A percentile compares a stretch with the other conserved stretches of the same genome.
These are phyloP conservation scores for Phytophthora citricola DNA, from an alignment of 352 stramenopile genomes.

Conservation along the genomic window DNA sequence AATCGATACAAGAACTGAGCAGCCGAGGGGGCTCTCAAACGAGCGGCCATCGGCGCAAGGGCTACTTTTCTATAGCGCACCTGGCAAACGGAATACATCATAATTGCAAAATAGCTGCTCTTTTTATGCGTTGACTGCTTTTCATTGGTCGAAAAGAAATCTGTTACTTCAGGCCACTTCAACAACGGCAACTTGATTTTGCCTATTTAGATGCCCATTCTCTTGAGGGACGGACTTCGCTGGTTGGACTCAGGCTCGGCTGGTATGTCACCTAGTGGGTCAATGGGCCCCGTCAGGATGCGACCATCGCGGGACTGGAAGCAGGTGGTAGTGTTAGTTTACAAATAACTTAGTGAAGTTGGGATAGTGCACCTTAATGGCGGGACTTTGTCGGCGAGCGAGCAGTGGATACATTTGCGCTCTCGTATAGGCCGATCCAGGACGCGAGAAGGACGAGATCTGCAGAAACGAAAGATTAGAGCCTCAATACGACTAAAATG, in stretches of 20 bases:
- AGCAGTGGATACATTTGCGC: constrained; percentile 66
- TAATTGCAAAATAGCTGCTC: not conserved
- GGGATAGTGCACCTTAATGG: constrained; percentile 47
- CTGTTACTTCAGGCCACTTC: constrained; percentile 21
- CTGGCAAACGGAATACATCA: not conserved
- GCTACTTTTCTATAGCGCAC: constrained; percentile 27
- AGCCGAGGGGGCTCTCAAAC: constrained; percentile 17
- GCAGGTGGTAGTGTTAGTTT: not conserved
- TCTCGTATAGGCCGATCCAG: constrained; percentile 73
- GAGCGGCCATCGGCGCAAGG: constrained; percentile 15
- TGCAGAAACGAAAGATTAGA: constrained; percentile 14
- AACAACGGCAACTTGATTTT: constrained; percentile 8
- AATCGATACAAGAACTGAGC: constrained; percentile 41
- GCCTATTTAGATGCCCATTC: constrained; percentile 51
- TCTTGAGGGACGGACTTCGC: constrained; percentile 59
- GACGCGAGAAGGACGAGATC: constrained; percentile 80
- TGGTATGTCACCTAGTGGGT: constrained; percentile 62
- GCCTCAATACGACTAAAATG: not conserved
- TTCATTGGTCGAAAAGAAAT: constrained; percentile 25
- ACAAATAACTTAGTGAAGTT: not conserved
- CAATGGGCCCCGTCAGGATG: constrained; percentile 50
- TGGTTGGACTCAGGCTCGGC: constrained; percentile 56
- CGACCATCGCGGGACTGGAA: constrained; percentile 57
- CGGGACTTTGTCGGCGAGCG: constrained; percentile 46
- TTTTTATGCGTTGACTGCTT: constrained; percentile 7